A percentile compares a stretch with the other conserved stretches of the same genome.
These are phyloP conservation scores for Arctium minus DNA, from an alignment of 129 eudicot species.

Conservation along the genomic window DNA sequence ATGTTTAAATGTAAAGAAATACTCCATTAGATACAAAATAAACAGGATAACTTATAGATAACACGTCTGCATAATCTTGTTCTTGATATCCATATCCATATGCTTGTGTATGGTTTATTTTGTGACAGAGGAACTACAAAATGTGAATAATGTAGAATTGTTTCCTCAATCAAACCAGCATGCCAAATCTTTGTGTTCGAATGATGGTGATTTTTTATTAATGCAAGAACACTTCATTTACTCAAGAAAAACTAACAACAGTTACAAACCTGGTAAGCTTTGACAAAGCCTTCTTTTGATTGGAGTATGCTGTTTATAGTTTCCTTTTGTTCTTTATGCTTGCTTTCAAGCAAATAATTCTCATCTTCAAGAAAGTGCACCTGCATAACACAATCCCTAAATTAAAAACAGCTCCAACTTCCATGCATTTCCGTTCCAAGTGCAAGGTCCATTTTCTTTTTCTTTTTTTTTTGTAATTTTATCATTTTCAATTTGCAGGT, in stretches of 20 bases:
- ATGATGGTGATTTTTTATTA: not conserved
- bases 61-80: not conserved
- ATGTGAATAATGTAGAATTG: not conserved
- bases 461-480: not conserved
- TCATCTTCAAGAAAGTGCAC: conserved; percentile 51
- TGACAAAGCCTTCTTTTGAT: conserved; percentile 48
- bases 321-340: conserved; percentile 59
- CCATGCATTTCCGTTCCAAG: not conserved
- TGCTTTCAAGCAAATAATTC: conserved; percentile 50
- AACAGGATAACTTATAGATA: not conserved
- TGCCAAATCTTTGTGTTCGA: not conserved
- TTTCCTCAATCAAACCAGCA: not conserved
- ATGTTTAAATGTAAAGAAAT: not conserved
- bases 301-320: conserved; percentile 44
- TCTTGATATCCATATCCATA: not conserved
- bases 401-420: not conserved
- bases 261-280: conserved; percentile 54
- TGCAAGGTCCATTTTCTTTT: not conserved
- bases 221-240: not conserved
- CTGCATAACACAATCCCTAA: conserved; percentile 32
- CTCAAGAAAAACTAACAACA: not conserved
- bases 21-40: not conserved
- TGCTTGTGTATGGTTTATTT: not conserved
- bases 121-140: not conserved
- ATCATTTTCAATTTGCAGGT: not conserved